Evolutionary conservation across 2,329 filamentous ascomycete species (phyloP), one percentile per base, ranked within the genome.

Genomic region (Clarireedia homoeocarpa): DNA sequence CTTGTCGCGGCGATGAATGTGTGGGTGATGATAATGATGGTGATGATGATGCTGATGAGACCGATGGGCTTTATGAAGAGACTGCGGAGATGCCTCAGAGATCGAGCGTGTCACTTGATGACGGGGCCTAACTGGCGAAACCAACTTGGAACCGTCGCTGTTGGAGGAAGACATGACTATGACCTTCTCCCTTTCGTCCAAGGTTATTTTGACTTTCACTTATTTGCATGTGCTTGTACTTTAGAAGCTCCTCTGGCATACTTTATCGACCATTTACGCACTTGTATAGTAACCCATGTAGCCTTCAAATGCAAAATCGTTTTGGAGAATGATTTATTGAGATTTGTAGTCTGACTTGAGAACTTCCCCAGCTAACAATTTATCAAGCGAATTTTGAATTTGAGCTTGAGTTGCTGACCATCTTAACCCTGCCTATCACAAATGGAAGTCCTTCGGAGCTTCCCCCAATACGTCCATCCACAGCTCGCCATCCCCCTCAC

Each of bases 101-200:
- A 64, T 63, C 48, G 82, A 84, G 36, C 79, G 76, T 58, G 74
- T 77, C 58, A 82, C 72, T 62, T 80, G 78, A 62, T 81, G 80
- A 57, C 75, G 75, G 24, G 73, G 68, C n/a, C 36, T 38, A 15
- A 23, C 52, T 34, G 48, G 46, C 45, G 47, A 46, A 51, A 42
- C 27, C 44, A 51, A 34, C 27, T 51, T 55, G 24, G 53, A 51
- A 44, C 39, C 39, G 26, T 55, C 53, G 6, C 53, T 24, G 48
- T 45, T 53, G 14, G 57, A 51, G 14, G 57, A 51, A 51, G 56
- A 52, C 56, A 59, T 59, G 45, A 39, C 53, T 55, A 15, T 51
- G 53, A 38, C 50, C 46, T 34, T 24, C 30, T 40, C 20, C 42
- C 14, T 30, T 10, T 20, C 7, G 53, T 51, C 44, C 42, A 39